These are phyloP conservation scores for Monilinia laxa DNA, from an alignment of 2,329 filamentous ascomycete species.

Conservation along the genomic window DNA sequence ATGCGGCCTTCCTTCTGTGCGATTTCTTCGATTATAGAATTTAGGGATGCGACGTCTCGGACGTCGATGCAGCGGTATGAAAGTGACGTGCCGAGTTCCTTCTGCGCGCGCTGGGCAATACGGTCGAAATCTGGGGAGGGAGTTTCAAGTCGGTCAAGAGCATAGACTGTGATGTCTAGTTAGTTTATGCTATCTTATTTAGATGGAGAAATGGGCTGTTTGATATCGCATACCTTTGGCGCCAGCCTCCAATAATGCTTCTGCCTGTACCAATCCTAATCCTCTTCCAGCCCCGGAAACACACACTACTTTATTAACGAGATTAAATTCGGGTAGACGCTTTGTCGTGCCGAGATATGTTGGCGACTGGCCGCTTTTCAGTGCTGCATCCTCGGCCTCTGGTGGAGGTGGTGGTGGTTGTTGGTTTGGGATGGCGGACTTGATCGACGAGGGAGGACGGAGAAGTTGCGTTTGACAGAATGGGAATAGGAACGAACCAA, in stretches of 20 bases:
- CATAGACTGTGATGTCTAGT: constrained; percentile 31
- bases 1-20: constrained; percentile 68
- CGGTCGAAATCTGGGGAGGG: constrained; percentile 58
- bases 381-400: constrained; percentile 25
- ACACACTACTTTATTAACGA: constrained; percentile 65
- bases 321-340: constrained; percentile 58
- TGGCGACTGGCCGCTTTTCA: constrained; percentile 23
- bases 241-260: constrained; percentile 72
- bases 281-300: constrained; percentile 72
- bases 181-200: neutral
- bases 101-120: constrained; percentile 49
- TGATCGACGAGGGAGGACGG: constrained; percentile 13
- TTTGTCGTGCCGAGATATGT: constrained; percentile 34
- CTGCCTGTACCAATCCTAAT: constrained; percentile 70
- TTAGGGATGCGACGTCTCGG: constrained; percentile 65
- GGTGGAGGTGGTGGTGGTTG: constrained; percentile 27
- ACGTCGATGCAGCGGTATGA: constrained; percentile 78
- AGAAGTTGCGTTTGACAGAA: constrained; percentile 22
- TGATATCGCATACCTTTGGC: constrained; percentile 53
- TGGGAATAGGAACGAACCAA: neutral
- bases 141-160: constrained; percentile 40
- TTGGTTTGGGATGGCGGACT: constrained; percentile 16
- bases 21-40: constrained; percentile 66
- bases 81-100: constrained; percentile 57
- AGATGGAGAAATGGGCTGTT: neutral